These are phyloP conservation scores for Tetragonia tetragonoides DNA, from an alignment of 148 eudicot species.

Conservation along the genomic window DNA sequence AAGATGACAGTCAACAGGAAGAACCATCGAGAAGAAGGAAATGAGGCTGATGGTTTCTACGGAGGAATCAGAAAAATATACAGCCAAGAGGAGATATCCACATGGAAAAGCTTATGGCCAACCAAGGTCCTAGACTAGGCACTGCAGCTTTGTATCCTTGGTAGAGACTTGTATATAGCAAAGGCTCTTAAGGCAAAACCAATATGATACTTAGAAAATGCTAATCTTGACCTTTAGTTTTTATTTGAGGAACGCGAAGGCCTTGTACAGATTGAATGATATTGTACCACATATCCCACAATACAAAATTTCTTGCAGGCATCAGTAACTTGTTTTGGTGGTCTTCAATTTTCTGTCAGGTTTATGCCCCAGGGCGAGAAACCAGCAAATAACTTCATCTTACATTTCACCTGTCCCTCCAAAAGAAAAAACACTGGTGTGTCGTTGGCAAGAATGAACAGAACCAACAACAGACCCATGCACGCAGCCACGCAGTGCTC, in stretches of 20 bases:
- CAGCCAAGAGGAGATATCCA: constrained; percentile 52
- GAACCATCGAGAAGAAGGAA: constrained; percentile 75
- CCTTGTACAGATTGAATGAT: constrained; percentile 16
- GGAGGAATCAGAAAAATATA: constrained; percentile 83
- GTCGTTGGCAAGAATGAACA: too few species aligned
- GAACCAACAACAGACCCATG: too few species aligned
- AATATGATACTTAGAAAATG: neutral
- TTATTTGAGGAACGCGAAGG: constrained; percentile 9
- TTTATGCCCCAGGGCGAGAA: neutral
- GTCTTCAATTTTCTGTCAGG: neutral
- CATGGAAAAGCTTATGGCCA: constrained; percentile 76
- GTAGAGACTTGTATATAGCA: constrained; percentile 23
- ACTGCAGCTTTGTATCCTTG: neutral
- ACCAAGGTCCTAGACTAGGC: constrained; percentile 41
- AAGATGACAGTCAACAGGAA: constrained; percentile 46
- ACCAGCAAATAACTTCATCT: neutral
- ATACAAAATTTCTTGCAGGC: neutral
- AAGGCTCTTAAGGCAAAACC: neutral
- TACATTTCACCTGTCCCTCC: too few species aligned
- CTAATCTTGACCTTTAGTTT: constrained; percentile 21
- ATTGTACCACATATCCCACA: constrained; percentile 17
- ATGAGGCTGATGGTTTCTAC: constrained; percentile 69
- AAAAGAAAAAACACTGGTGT: too few species aligned
- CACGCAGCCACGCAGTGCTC: too few species aligned
- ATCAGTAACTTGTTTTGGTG: neutral